Base-by-base conservation (phyloP, 441 rosid species). In the Breynia disticha region DNA sequence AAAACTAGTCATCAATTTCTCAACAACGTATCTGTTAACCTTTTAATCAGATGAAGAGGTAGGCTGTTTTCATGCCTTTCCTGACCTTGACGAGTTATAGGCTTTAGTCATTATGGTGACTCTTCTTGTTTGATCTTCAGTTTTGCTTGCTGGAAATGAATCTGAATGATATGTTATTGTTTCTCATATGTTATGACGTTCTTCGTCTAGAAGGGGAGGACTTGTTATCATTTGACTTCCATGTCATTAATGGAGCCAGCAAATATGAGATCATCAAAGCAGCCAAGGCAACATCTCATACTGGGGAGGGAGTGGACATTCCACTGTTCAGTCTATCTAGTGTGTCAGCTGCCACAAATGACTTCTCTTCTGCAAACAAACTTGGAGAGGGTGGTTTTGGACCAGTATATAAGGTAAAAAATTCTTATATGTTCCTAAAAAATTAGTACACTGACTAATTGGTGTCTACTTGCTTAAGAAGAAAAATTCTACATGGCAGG, bases 401-500 rank as follows among this genome's bases (percentile, higher is more conserved):
- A 9, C 43, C 43, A 9, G 43, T 39, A 14, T 39, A 39, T 14
- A 39, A 39, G 43, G 43, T 39, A 39, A 3, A 39, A n/a, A 13
- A 39, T 14, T 39, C 11, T 39, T 4, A 39, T 9, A 1, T 9
- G 43, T 39, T 39, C 43, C 2, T 39, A 39, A 1, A 39, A 39
- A 39, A 4, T 39, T 13, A 39, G 11, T n/a, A 39, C 2, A 39
- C 15, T 14, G 11, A 4, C 11, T 39, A 13, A 9, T 14, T 39
- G 43, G 5, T 2, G 43, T 39, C 15, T 39, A 14, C 43, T 39
- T 39, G 12, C 43, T 4, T 39, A 24, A 24, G 4, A 2, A 2
- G 32, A 24, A 24, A 24, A 24, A 24, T 24, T 13, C 17, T 20
- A 19, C 16, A 16, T 16, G 22, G 17, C 43, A 67, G 71, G 63